A percentile compares a stretch with the other conserved stretches of the same genome.
These are phyloP conservation scores for Pythium myriotylum DNA, from an alignment of 352 stramenopile genomes.

Conservation along the genomic window DNA sequence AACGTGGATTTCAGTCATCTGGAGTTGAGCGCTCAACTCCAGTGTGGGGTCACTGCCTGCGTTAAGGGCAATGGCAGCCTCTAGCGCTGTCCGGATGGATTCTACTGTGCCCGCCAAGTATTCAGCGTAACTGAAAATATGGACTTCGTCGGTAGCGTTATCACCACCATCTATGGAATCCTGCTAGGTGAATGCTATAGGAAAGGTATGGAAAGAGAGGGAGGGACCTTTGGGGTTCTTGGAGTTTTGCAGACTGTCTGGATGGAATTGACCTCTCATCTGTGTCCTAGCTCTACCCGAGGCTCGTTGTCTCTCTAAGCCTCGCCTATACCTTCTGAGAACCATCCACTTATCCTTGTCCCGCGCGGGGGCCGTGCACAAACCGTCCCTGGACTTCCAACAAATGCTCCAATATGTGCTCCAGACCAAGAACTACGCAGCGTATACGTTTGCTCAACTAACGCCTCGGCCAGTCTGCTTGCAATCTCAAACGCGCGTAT, in stretches of 20 bases:
- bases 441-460: slow-evolving; percentile 49
- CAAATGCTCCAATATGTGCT: slow-evolving; percentile 22
- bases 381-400: too few relatives aligned
- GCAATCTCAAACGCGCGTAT: slow-evolving; percentile 4
- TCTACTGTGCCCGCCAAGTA: slow-evolving; percentile 44
- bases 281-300: too few relatives aligned
- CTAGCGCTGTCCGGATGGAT: slow-evolving; percentile 32
- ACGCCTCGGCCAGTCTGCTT: neutral
- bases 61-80: neutral
- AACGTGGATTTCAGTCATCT: too few relatives aligned
- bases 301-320: too few relatives aligned
- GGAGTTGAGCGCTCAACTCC: neutral
- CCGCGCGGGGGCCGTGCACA: too few relatives aligned
- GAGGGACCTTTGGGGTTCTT: too few relatives aligned
- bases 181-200: slow-evolving; percentile 39
- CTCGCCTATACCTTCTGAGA: too few relatives aligned
- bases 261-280: too few relatives aligned
- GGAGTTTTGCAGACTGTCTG: too few relatives aligned
- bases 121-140: slow-evolving; percentile 36
- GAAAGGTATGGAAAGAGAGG: too few relatives aligned
- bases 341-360: too few relatives aligned
- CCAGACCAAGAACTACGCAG: slow-evolving; percentile 32
- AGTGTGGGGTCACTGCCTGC: slow-evolving; percentile 5
- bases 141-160: slow-evolving; percentile 38
- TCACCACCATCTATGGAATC: slow-evolving; percentile 38